A percentile compares a stretch with the other conserved stretches of the same genome.
Evolutionary conservation across 169 alveolate species (phyloP).

Genomic region (Eimeria nieschulzi): DNA sequence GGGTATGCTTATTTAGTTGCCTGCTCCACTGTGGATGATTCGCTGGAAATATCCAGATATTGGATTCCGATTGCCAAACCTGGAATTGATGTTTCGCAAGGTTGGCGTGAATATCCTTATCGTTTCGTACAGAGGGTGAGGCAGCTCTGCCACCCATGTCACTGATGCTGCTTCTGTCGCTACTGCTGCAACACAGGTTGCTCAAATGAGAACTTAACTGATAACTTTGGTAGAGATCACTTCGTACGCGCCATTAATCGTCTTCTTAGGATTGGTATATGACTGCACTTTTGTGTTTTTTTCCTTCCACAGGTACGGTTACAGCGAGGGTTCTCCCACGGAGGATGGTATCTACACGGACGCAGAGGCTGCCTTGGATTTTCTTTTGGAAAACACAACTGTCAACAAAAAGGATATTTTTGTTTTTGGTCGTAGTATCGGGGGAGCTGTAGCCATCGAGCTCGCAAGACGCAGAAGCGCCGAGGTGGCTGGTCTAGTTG

Average conservation of each 20-base stretch:
- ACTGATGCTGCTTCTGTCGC: no score
- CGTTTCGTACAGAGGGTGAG: constrained; percentile 74
- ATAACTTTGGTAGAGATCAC: no score
- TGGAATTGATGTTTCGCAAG: constrained; percentile 54
- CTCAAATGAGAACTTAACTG: no score
- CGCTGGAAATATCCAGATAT: constrained; percentile 1
- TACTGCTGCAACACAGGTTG: no score
- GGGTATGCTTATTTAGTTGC: no score
- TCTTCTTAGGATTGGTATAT: not conserved
- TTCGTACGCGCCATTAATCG: not conserved
- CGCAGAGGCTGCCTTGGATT: constrained; percentile 69
- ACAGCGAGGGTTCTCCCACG: constrained; percentile 75
- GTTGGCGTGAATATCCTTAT: constrained; percentile 60
- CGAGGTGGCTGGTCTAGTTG: constrained; percentile 27
- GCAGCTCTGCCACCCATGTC: no score
- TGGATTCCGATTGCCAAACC: constrained; percentile 46
- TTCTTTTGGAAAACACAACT: constrained; percentile 21
- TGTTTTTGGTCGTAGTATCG: constrained; percentile 82
- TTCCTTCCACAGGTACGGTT: constrained; percentile 65
- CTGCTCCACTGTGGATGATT: no score
- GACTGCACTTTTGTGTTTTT: not conserved
- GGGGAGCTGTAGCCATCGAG: constrained; percentile 86
- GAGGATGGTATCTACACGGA: constrained; percentile 74
- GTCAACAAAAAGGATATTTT: constrained; percentile 76
- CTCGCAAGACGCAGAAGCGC: constrained; percentile 72